A percentile compares a stretch with the other conserved stretches of the same genome.
Conservation (phyloP, 169 alveolate species). For the Condylostoma magnum region DNA sequence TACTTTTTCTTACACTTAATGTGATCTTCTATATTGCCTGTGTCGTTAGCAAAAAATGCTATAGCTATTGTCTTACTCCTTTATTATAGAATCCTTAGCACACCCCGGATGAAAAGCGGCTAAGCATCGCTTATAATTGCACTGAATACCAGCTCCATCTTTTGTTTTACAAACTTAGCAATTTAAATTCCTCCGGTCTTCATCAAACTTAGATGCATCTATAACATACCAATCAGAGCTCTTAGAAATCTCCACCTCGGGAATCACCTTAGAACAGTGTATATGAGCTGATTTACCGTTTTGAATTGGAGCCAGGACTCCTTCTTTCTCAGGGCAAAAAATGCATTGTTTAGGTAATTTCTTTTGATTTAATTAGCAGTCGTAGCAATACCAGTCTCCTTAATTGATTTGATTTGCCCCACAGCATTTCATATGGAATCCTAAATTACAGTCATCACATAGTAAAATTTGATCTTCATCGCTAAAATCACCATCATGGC, state of each 20-base stretch:
- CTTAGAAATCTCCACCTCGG: too few species aligned
- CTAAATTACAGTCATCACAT: slow-evolving; percentile 51
- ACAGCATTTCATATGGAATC: slow-evolving; percentile 57
- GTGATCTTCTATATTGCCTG: too few species aligned
- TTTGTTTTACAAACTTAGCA: slow-evolving; percentile 18
- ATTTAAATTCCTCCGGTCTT: neutral
- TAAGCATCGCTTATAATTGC: slow-evolving; percentile 17
- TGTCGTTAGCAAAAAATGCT: too few species aligned
- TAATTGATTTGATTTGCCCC: slow-evolving; percentile 47
- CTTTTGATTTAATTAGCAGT: slow-evolving; percentile 37
- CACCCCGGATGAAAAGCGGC: slow-evolving; percentile 28
- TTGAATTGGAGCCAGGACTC: slow-evolving; percentile 54
- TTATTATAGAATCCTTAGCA: slow-evolving; percentile 26
- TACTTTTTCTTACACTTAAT: too few species aligned
- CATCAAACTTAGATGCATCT: too few species aligned
- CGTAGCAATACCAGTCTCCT: slow-evolving; percentile 61
- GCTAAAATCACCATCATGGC: slow-evolving; percentile 64
- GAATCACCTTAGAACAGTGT: too few species aligned
- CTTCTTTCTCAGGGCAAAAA: slow-evolving; percentile 55
- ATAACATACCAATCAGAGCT: too few species aligned
- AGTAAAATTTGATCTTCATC: slow-evolving; percentile 59
- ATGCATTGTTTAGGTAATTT: slow-evolving; percentile 32
- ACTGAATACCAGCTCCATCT: slow-evolving; percentile 30
- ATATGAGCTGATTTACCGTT: too few species aligned
- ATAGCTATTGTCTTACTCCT: too few species aligned